A percentile compares a stretch with the other conserved stretches of the same genome.
These are phyloP conservation scores for Claviceps capensis DNA, from an alignment of 2,329 filamentous ascomycete species.

Conservation along the genomic window DNA sequence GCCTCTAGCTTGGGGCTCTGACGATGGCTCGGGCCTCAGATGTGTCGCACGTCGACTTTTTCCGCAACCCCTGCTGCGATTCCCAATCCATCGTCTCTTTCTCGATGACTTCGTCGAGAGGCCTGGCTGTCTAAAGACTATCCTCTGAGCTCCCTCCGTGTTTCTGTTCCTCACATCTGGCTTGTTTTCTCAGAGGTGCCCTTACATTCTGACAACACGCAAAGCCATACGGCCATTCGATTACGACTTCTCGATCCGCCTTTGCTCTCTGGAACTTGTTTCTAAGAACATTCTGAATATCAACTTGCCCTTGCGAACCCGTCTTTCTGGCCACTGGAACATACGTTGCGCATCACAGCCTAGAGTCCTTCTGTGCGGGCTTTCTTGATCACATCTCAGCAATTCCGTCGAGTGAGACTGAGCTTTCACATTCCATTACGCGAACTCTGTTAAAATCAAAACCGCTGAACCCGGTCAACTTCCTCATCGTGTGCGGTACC, in stretches of 20 bases:
- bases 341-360: neutral
- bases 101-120: no score
- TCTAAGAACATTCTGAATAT: neutral
- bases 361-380: neutral
- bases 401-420: neutral
- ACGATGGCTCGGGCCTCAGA: slow-evolving; percentile 26
- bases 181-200: neutral
- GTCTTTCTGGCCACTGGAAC: neutral
- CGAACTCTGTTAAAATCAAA: neutral
- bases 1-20: slow-evolving; percentile 5
- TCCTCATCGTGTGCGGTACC: neutral
- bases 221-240: neutral
- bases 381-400: neutral
- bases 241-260: neutral
- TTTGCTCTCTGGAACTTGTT: neutral
- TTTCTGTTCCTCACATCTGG: slow-evolving; percentile 4
- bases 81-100: slow-evolving; percentile 6
- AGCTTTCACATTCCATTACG: neutral
- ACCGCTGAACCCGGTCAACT: neutral
- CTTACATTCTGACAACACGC: neutral
- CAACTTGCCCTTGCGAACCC: neutral
- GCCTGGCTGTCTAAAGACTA: neutral
- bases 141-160: neutral
- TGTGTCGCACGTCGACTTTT: slow-evolving; percentile 32
- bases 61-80: slow-evolving; percentile 10